Evolutionary conservation across 495 filamentous ascomycete genomes (phyloP).

Genomic region (Chaetomium fimeti): DNA sequence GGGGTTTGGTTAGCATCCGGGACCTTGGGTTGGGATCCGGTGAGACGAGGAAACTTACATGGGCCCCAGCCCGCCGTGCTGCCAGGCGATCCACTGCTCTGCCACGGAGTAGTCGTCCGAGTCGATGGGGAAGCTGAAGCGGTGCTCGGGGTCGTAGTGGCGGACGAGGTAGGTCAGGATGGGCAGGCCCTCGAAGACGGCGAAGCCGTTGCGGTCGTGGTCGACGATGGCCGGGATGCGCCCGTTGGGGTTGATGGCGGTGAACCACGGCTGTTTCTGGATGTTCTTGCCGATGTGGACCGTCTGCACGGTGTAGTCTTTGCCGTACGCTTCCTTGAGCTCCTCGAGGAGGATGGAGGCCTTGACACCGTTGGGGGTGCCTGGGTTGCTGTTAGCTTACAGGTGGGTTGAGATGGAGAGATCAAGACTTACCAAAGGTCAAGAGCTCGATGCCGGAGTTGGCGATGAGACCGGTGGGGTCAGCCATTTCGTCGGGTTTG

Average conservation of each 20-base stretch:
- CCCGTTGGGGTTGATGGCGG: constrained; percentile 77
- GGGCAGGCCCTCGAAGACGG: constrained; percentile 72
- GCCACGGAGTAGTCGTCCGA: constrained; percentile 66
- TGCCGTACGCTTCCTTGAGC: constrained; percentile 55
- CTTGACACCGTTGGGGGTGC: constrained; percentile 56
- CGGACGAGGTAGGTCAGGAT: constrained; percentile 77
- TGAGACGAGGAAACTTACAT: constrained; percentile 42
- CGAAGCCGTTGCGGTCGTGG: constrained; percentile 56
- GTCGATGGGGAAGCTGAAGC: constrained; percentile 70
- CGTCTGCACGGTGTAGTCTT: constrained; percentile 59
- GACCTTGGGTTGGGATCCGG: background rate
- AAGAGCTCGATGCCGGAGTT: constrained; percentile 58
- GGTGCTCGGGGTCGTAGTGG: constrained; percentile 73
- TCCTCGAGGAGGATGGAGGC: constrained; percentile 81
- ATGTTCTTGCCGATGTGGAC: constrained; percentile 69
- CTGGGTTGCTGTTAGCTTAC: constrained; percentile 19
- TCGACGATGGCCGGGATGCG: constrained; percentile 84
- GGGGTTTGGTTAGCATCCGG: background rate
- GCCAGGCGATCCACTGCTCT: constrained; percentile 62
- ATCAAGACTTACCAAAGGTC: constrained; percentile 37
- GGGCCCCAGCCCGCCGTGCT: constrained; percentile 68
- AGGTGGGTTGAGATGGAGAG: background rate
- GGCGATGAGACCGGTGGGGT: constrained; percentile 53
- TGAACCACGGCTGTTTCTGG: constrained; percentile 70
- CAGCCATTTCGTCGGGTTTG: constrained; percentile 30